Percentiles rank a stretch among this genome's conserved stretches.
phyloP scores from a whole-genome alignment of 1,284 basidiomycete genomes.

The Singerocomus inundabilis region DNA sequence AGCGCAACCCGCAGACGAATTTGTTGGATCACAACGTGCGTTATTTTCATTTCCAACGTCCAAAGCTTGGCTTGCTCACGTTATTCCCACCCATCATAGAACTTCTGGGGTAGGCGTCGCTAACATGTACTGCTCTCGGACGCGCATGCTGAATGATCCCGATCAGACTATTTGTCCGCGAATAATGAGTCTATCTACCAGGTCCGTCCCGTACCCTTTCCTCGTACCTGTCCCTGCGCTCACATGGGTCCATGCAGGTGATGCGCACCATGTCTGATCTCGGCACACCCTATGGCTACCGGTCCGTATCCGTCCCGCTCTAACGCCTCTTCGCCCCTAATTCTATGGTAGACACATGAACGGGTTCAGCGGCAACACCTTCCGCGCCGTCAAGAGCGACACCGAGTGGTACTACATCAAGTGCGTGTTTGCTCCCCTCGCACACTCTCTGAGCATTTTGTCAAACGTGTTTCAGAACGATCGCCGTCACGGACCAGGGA shows the following conservation, averaged over 20 bases:
- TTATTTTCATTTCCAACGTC: no score
- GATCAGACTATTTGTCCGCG: slow-evolving; percentile 44
- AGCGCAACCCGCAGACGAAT: slow-evolving; percentile 42
- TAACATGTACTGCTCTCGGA: no score
- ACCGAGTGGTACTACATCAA: slow-evolving; percentile 25
- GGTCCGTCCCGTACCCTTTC: slow-evolving; percentile 4
- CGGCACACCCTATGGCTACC: slow-evolving; percentile 24
- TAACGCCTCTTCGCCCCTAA: neutral
- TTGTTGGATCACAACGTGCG: slow-evolving; percentile 16
- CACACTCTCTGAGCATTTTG: no score
- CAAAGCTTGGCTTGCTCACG: no score
- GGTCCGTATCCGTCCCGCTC: slow-evolving; percentile 4
- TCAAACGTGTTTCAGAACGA: no score
- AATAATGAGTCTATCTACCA: slow-evolving; percentile 52
- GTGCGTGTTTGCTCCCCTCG: slow-evolving; percentile 12
- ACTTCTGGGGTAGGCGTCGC: slow-evolving; percentile 30
- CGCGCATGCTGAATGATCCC: no score
- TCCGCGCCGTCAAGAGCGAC: slow-evolving; percentile 14
- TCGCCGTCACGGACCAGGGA: slow-evolving; percentile 20
- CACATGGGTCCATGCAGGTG: slow-evolving; percentile 24
- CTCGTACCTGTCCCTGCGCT: no score
- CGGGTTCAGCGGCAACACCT: slow-evolving; percentile 22
- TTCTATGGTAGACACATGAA: slow-evolving; percentile 15
- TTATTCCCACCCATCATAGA: no score
- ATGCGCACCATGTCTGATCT: slow-evolving; percentile 38